phyloP scores from a whole-genome alignment of 441 rosid genomes.

The Manihot esculenta region DNA sequence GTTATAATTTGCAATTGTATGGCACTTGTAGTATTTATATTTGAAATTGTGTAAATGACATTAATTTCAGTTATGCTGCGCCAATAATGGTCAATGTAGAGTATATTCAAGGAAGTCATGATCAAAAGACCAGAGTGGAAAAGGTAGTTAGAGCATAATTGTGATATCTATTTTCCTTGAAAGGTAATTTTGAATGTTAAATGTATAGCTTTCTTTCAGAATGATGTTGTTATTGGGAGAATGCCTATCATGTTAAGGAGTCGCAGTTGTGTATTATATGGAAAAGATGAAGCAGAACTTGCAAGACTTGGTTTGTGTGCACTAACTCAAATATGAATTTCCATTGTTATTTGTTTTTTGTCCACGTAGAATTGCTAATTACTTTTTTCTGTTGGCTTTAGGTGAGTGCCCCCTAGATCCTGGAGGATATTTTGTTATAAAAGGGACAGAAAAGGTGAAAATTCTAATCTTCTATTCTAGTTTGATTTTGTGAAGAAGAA shows the following conservation, averaged over 20 bases:
- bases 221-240: slow-evolving; percentile 66
- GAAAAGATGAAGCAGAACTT: slow-evolving; percentile 95
- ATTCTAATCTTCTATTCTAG: slow-evolving; percentile 14
- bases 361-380: slow-evolving; percentile 16
- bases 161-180: background rate
- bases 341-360: slow-evolving; percentile 4
- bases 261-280: slow-evolving; percentile 64
- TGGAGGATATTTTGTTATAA: slow-evolving; percentile 90
- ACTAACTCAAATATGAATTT: slow-evolving; percentile 18
- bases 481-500: background rate
- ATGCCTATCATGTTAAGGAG: slow-evolving; percentile 95
- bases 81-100: slow-evolving; percentile 78
- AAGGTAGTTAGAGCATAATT: slow-evolving; percentile 46
- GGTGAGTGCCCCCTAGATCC: slow-evolving; percentile 99
- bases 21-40: background rate
- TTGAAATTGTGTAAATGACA: slow-evolving; percentile 6
- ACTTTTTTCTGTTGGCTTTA: slow-evolving; percentile 32
- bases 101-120: slow-evolving; percentile 60
- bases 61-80: slow-evolving; percentile 70
- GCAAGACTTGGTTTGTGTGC: slow-evolving; percentile 68
- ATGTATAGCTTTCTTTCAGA: slow-evolving; percentile 41
- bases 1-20: background rate
- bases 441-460: slow-evolving; percentile 89
- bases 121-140: slow-evolving; percentile 30
- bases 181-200: slow-evolving; percentile 6